Percentiles rank a stretch among this genome's conserved stretches.
These are phyloP conservation scores for Cladosporium phlei DNA, from an alignment of 2,329 filamentous ascomycete species.

Conservation along the genomic window DNA sequence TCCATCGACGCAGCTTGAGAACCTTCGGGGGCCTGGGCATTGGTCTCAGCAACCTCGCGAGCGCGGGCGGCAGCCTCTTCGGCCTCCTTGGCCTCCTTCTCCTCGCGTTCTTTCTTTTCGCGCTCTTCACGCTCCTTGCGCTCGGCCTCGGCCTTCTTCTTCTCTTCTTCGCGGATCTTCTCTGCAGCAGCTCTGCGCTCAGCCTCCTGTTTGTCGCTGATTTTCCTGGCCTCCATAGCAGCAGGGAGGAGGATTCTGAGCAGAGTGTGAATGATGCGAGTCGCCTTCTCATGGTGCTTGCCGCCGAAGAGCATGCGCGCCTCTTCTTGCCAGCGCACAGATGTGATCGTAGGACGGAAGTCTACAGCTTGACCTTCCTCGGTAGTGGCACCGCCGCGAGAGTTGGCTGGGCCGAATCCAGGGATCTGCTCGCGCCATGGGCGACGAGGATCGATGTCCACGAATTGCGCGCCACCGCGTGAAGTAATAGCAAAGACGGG, in stretches of 20 bases:
- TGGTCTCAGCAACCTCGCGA: slow-evolving; percentile 27
- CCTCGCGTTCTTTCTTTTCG: slow-evolving; percentile 48
- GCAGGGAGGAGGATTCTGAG: slow-evolving; percentile 72
- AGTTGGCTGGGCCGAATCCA: slow-evolving; percentile 47
- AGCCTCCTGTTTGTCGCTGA: slow-evolving; percentile 62
- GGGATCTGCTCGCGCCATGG: slow-evolving; percentile 31
- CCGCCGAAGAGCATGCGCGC: slow-evolving; percentile 77
- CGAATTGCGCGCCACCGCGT: slow-evolving; percentile 15
- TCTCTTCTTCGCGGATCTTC: slow-evolving; percentile 56
- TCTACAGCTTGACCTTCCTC: slow-evolving; percentile 70
- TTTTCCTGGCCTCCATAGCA: slow-evolving; percentile 75
- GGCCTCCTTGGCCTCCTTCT: slow-evolving; percentile 44
- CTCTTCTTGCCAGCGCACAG: slow-evolving; percentile 81
- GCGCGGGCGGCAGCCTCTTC: slow-evolving; percentile 35
- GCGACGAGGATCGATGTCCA: slow-evolving; percentile 27
- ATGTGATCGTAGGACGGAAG: slow-evolving; percentile 68
- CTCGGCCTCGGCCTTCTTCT: slow-evolving; percentile 55
- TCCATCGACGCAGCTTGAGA: slow-evolving; percentile 55
- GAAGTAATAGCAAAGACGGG: slow-evolving; percentile 10
- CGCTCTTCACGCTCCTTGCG: slow-evolving; percentile 52
- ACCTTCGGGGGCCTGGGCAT: slow-evolving; percentile 38
- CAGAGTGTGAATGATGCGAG: slow-evolving; percentile 64
- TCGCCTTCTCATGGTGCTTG: slow-evolving; percentile 62
- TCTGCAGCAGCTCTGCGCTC: slow-evolving; percentile 64
- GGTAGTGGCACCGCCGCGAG: slow-evolving; percentile 34